phyloP scores from a whole-genome alignment of 2,329 filamentous ascomycete species.

The Exophiala phaeomuriformis region DNA sequence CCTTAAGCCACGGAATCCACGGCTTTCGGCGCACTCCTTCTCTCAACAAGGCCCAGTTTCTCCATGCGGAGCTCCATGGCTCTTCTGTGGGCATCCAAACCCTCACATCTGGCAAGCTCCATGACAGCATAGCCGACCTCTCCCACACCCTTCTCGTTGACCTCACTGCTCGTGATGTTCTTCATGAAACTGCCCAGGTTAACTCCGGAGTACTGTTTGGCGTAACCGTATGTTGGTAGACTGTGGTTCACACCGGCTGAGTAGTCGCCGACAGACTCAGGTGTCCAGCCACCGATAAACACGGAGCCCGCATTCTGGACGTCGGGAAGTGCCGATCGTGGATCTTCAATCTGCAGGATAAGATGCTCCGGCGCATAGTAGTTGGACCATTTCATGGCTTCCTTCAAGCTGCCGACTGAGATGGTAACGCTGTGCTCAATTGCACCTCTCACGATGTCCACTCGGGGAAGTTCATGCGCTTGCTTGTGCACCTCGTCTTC shows the following conservation, averaged over 20 bases:
- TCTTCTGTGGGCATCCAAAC: conserved; percentile 82
- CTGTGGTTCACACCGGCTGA: conserved; percentile 97
- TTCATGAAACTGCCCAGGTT: conserved; percentile 95
- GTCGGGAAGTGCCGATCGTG: conserved; percentile 63
- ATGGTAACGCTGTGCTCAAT: conserved; percentile 91
- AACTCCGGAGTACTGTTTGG: conserved; percentile 96
- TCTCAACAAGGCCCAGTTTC: conserved; percentile 23
- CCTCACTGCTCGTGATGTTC: conserved; percentile 90
- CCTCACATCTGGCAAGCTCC: conserved; percentile 89
- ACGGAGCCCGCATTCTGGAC: conserved; percentile 94
- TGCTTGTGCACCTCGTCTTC: conserved; percentile 87
- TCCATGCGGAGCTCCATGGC: conserved; percentile 60
- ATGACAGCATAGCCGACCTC: conserved; percentile 88
- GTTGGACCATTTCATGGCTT: conserved; percentile 79
- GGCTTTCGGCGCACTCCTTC: neutral
- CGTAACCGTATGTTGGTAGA: conserved; percentile 92
- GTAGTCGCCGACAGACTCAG: conserved; percentile 96
- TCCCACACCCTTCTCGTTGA: conserved; percentile 74
- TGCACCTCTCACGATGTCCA: conserved; percentile 84
- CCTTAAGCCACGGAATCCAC: neutral
- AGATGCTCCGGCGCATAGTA: conserved; percentile 93
- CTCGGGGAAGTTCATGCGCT: conserved; percentile 76
- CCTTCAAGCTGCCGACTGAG: conserved; percentile 60
- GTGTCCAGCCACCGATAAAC: conserved; percentile 93
- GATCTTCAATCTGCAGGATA: conserved; percentile 78